phyloP scores from a whole-genome alignment of 2,329 filamentous ascomycete genomes.

The Xylariomycetidae sp. region DNA sequence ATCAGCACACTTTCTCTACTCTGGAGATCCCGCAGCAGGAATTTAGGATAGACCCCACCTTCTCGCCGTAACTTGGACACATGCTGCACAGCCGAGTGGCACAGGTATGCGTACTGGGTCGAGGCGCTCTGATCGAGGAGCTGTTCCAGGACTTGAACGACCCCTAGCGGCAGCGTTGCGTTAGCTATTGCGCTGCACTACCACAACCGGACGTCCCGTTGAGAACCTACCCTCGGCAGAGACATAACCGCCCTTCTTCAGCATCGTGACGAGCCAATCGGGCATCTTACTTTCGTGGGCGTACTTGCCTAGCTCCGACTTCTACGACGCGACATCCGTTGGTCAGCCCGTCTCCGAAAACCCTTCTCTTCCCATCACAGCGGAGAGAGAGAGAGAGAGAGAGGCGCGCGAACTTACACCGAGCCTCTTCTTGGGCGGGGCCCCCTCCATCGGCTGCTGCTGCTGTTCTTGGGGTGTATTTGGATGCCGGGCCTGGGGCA shows the following conservation, averaged over 20 bases:
- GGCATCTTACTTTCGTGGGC: conserved; percentile 73
- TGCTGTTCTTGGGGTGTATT: no score
- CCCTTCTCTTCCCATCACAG: not conserved
- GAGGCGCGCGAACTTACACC: conserved; percentile 8
- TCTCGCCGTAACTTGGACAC: conserved; percentile 77
- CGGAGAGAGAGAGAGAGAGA: not conserved
- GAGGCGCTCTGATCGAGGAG: conserved; percentile 58
- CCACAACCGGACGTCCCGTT: no score
- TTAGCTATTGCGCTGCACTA: no score
- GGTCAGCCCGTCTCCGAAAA: no score
- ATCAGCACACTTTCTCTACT: conserved; percentile 1
- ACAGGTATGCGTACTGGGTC: conserved; percentile 71
- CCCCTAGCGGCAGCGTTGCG: conserved; percentile 26
- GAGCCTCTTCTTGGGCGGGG: conserved; percentile 6
- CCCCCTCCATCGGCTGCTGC: conserved; percentile 1
- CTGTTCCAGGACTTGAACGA: conserved; percentile 57
- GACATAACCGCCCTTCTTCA: conserved; percentile 53
- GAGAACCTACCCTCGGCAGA: conserved; percentile 41
- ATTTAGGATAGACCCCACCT: conserved; percentile 44
- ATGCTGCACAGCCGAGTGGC: conserved; percentile 68
- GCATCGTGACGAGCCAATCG: conserved; percentile 55
- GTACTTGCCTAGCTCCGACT: conserved; percentile 64
- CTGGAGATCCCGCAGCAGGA: not conserved
- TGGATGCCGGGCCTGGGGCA: conserved; percentile 7
- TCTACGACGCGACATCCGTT: conserved; percentile 26